Evolutionary conservation across 768 basidiomycete species (phyloP).

Genomic region (Auriscalpium orientale): DNA sequence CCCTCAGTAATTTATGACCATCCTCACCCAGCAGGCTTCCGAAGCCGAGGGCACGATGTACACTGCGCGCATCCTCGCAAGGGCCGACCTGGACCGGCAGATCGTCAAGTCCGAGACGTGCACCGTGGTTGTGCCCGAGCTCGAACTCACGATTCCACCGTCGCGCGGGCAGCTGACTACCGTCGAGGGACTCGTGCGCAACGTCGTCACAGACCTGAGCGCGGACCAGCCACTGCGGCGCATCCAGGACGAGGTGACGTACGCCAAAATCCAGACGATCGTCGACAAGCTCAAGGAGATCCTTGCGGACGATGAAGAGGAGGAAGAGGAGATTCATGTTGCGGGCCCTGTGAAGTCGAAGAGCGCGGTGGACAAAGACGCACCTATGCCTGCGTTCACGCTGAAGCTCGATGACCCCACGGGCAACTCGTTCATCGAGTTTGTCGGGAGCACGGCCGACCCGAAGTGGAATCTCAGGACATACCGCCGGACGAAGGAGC

Average conservation of each 20-base stretch:
- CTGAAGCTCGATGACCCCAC: constrained; percentile 86
- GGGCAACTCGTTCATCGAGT: constrained; percentile 96
- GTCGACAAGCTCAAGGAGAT: constrained; percentile 59
- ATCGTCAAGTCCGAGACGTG: constrained; percentile 83
- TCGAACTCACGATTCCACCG: constrained; percentile 84
- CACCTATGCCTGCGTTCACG: constrained; percentile 67
- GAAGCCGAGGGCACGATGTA: constrained; percentile 79
- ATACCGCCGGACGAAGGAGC: constrained; percentile 71
- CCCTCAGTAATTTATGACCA: not conserved
- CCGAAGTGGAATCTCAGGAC: constrained; percentile 87
- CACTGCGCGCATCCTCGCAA: constrained; percentile 67
- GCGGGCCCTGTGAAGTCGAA: constrained; percentile 21
- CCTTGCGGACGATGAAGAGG: constrained; percentile 45
- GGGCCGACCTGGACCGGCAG: constrained; percentile 84
- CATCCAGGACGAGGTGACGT: constrained; percentile 66
- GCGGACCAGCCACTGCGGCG: constrained; percentile 78
- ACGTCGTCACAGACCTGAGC: constrained; percentile 73
- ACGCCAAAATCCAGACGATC: constrained; percentile 67
- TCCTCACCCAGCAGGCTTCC: not conserved
- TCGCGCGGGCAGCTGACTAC: constrained; percentile 93
- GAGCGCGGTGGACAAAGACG: constrained; percentile 32
- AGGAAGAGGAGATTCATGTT: constrained; percentile 32
- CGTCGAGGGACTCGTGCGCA: constrained; percentile 83
- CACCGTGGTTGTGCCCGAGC: constrained; percentile 79
- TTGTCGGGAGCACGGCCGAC: constrained; percentile 77